Conservation (phyloP, 768 basidiomycete species). For the Daedaleopsis nitida region DNA sequence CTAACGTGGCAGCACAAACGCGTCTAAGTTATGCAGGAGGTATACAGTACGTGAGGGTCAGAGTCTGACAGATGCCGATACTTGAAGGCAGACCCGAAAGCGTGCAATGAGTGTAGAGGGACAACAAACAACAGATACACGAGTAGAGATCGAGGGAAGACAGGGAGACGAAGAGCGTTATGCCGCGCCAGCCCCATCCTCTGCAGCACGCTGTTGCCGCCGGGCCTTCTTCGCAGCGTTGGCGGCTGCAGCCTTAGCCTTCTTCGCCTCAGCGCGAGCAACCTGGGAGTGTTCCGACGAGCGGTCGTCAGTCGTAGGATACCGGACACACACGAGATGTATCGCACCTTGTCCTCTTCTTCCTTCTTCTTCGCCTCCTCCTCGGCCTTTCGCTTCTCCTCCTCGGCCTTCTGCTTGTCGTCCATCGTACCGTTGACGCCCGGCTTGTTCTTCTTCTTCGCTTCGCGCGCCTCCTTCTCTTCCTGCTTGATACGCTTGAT, state of each 20-base stretch:
- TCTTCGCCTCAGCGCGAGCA: slow-evolving; percentile 77
- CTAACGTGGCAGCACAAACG: slow-evolving; percentile 9
- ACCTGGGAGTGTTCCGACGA: slow-evolving; percentile 32
- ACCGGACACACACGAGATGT: neutral
- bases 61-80: neutral
- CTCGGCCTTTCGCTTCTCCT: slow-evolving; percentile 60
- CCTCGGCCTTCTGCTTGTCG: slow-evolving; percentile 67
- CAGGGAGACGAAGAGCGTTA: neutral
- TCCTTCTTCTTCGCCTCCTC: slow-evolving; percentile 70
- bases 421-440: slow-evolving; percentile 48
- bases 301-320: neutral
- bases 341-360: slow-evolving; percentile 76
- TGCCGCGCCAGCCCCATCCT: slow-evolving; percentile 9
- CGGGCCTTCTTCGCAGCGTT: slow-evolving; percentile 92
- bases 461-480: slow-evolving; percentile 92
- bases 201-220: slow-evolving; percentile 35
- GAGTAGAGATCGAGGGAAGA: neutral
- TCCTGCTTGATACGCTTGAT: slow-evolving; percentile 97
- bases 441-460: slow-evolving; percentile 74
- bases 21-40: slow-evolving; percentile 21
- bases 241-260: slow-evolving; percentile 81
- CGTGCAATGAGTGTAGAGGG: neutral
- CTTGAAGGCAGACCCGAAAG: neutral
- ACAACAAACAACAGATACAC: neutral
- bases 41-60: slow-evolving; percentile 22